phyloP scores from a whole-genome alignment of 2,329 filamentous ascomycete species.

The Aspergillus eucalypticola region DNA sequence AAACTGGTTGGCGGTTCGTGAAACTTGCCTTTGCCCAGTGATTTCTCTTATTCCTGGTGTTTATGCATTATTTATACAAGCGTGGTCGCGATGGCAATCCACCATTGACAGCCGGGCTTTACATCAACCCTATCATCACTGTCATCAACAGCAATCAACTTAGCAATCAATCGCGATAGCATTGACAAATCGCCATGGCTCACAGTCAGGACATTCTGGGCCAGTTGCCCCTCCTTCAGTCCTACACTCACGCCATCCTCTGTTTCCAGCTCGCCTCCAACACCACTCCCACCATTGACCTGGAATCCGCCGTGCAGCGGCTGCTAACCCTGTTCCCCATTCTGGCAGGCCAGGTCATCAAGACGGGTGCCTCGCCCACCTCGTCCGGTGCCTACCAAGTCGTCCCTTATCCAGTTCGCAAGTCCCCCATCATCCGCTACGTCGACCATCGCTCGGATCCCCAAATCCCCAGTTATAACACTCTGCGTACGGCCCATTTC shows the following conservation, averaged over 20 bases:
- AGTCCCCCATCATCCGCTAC: constrained; percentile 12
- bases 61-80: not conserved
- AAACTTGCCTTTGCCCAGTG: not conserved
- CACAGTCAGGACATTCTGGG: constrained; percentile 24
- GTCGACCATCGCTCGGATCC: constrained; percentile 10
- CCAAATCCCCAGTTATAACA: not conserved
- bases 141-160: not conserved
- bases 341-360: constrained; percentile 19
- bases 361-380: constrained; percentile 3
- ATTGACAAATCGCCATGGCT: constrained; percentile 1
- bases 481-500: constrained; percentile 14
- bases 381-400: constrained; percentile 19
- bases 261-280: constrained; percentile 17
- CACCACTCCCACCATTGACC: not conserved
- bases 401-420: not conserved
- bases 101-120: not conserved
- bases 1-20: not conserved
- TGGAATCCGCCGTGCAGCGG: constrained; percentile 12
- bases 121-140: not conserved
- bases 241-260: constrained; percentile 24
- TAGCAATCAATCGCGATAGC: no score
- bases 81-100: not conserved
- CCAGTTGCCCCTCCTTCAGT: constrained; percentile 25
- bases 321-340: constrained; percentile 18
- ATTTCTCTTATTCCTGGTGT: no score